Evolutionary conservation across 257 asterid species (phyloP).

Genomic region (Petunia secreta): DNA sequence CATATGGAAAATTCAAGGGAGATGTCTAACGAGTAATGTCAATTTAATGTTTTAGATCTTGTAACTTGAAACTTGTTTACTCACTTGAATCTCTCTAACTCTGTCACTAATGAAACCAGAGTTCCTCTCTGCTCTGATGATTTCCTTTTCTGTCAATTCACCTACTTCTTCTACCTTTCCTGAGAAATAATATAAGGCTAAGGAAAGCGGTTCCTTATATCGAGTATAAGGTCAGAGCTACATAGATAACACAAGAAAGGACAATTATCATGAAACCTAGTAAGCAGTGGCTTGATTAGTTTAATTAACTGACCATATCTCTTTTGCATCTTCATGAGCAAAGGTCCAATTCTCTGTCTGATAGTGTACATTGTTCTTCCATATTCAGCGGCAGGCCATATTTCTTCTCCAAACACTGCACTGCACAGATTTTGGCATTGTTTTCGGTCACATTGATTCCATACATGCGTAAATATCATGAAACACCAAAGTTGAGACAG

Average conservation of each 20-base stretch:
- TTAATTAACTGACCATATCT: constrained; percentile 62
- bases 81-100: constrained; percentile 90
- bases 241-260: neutral
- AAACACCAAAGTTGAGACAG: neutral
- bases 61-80: constrained; percentile 29
- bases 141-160: constrained; percentile 84
- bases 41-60: neutral
- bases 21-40: neutral
- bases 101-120: constrained; percentile 71
- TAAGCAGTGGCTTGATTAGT: neutral
- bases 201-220: neutral
- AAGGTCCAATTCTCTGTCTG: constrained; percentile 84
- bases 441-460: constrained; percentile 28
- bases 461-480: neutral
- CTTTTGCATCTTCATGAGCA: constrained; percentile 86
- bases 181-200: constrained; percentile 33
- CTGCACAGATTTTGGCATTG: constrained; percentile 52
- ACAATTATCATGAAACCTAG: neutral
- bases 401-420: constrained; percentile 97
- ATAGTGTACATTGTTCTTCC: constrained; percentile 98
- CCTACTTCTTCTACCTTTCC: constrained; percentile 73
- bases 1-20: neutral
- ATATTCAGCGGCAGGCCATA: constrained; percentile 99
- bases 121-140: constrained; percentile 82
- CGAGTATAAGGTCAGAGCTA: neutral